Evolutionary conservation across 306 rosid species (phyloP).

Genomic region (Vigna hirtella): DNA sequence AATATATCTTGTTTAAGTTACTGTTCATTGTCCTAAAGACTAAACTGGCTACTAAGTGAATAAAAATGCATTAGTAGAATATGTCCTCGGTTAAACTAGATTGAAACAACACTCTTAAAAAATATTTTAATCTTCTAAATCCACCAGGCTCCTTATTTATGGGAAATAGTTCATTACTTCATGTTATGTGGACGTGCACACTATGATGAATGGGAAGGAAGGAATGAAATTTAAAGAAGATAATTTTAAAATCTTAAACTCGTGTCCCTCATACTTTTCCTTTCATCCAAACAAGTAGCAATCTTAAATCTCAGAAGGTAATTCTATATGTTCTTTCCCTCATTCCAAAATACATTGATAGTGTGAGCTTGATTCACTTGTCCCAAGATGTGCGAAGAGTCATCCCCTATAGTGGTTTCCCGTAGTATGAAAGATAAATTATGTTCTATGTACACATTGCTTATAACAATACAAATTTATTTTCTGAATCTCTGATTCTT

Average conservation of each 20-base stretch:
- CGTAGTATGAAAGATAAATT: neutral
- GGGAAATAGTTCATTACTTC: conserved; percentile 21
- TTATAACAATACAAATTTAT: conserved; percentile 16
- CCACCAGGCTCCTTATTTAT: conserved; percentile 14
- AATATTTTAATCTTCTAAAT: neutral
- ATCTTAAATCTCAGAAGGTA: conserved; percentile 4
- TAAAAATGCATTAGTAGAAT: neutral
- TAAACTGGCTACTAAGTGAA: conserved; percentile 16
- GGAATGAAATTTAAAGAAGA: neutral
- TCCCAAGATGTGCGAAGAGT: neutral
- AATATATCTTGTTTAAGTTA: conserved; percentile 35
- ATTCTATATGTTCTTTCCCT: conserved; percentile 15
- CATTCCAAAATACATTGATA: conserved; percentile 4
- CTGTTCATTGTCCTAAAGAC: conserved; percentile 8
- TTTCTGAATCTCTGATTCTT: conserved; percentile 31
- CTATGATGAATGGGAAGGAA: conserved; percentile 30
- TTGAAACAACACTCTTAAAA: neutral
- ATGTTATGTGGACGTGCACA: conserved; percentile 20
- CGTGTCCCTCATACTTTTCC: neutral
- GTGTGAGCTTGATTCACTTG: conserved; percentile 13
- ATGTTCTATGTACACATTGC: neutral
- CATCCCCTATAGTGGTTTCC: neutral
- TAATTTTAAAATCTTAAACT: neutral
- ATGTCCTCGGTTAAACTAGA: neutral
- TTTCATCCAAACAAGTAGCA: neutral